Percentiles rank a stretch among this genome's conserved stretches.
These are phyloP conservation scores for Theobroma grandiflorum DNA, from an alignment of 441 rosid genomes.

Conservation along the genomic window DNA sequence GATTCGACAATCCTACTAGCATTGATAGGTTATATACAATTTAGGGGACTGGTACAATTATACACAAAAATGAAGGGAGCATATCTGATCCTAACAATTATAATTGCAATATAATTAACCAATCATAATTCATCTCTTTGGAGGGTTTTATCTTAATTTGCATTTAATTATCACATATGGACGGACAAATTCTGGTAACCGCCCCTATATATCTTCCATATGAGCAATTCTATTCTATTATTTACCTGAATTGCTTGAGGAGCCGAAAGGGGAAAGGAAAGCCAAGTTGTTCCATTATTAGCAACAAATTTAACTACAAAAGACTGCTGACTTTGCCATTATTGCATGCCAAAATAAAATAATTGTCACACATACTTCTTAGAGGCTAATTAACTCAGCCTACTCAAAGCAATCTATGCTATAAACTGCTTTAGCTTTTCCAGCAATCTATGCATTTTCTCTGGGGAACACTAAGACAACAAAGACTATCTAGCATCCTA, in stretches of 20 bases:
- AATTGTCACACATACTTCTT: not conserved
- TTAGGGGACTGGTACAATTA: too few species aligned
- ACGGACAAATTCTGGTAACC: not conserved
- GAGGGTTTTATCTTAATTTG: too few species aligned
- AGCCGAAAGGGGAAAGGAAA: not conserved
- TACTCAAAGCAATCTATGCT: not conserved
- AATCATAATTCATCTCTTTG: too few species aligned
- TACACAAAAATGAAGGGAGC: too few species aligned
- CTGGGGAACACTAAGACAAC: not conserved
- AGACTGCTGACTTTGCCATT: not conserved
- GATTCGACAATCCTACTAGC: too few species aligned
- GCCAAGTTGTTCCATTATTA: not conserved
- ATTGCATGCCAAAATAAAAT: not conserved
- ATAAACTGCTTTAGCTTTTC: not conserved
- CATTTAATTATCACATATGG: not conserved
- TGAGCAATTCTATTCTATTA: not conserved
- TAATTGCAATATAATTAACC: too few species aligned
- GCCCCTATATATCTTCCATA: not conserved
- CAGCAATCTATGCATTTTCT: not conserved
- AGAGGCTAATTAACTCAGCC: not conserved
- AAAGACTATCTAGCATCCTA: not conserved
- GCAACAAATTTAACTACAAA: not conserved
- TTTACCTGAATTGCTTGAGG: not conserved
- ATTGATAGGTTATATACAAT: too few species aligned
- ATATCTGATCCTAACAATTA: too few species aligned